Conservation (phyloP, 345 rosid genomes). For the Eucalyptus caleyi region DNA sequence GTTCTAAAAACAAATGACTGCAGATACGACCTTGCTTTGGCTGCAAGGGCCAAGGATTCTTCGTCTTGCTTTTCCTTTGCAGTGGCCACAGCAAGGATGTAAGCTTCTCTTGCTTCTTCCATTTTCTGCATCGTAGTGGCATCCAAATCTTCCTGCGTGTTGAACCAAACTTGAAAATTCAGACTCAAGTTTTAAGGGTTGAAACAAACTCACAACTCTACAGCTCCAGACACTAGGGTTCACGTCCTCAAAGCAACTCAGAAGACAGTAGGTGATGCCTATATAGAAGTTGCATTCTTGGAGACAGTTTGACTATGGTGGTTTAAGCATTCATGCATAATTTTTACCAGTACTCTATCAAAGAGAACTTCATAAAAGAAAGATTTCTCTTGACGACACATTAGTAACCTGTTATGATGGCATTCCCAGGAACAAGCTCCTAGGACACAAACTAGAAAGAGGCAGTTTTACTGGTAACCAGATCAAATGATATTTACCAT, state of each 20-base stretch:
- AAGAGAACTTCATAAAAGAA: background rate
- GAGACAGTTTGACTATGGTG: background rate
- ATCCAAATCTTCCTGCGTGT: conserved; percentile 44
- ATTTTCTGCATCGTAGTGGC: conserved; percentile 36
- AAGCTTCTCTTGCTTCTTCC: conserved; percentile 81
- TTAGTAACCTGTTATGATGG: background rate
- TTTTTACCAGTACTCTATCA: background rate
- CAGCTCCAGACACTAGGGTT: background rate
- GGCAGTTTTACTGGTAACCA: background rate
- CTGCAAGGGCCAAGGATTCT: conserved; percentile 68
- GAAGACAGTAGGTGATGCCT: background rate
- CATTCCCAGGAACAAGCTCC: background rate
- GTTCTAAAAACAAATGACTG: conserved; percentile 46
- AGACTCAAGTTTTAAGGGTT: background rate
- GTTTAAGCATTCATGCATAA: background rate
- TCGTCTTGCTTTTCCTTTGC: conserved; percentile 80
- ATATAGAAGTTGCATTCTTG: background rate
- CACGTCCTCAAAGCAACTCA: background rate
- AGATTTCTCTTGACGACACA: background rate
- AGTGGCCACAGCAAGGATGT: conserved; percentile 48
- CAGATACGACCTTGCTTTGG: conserved; percentile 49
- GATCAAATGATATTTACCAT: background rate
- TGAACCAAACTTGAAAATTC: background rate
- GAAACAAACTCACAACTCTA: background rate
- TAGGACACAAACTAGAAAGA: background rate